phyloP scores from a whole-genome alignment of 208 protist species.

The Trypanosoma lewisi region DNA sequence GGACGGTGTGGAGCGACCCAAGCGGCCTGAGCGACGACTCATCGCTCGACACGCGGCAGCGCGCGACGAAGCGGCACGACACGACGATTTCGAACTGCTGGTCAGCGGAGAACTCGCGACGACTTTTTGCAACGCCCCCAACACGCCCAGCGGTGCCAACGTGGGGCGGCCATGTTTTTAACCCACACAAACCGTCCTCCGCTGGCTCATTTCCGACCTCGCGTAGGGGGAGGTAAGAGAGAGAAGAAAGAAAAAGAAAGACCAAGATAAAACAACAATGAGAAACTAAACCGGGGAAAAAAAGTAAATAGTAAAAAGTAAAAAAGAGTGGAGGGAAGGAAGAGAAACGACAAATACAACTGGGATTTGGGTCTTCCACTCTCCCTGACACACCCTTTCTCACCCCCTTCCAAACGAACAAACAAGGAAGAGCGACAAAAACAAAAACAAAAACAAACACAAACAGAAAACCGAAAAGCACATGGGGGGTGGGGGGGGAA shows the following conservation, averaged over 20 bases:
- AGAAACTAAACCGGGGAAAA: too few relatives aligned
- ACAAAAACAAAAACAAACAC: not conserved
- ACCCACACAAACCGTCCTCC: constrained; percentile 10
- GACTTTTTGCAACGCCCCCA: constrained; percentile 15
- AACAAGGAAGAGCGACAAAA: too few relatives aligned
- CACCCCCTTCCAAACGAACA: too few relatives aligned
- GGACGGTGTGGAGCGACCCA: constrained; percentile 30
- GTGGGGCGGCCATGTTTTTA: constrained; percentile 58
- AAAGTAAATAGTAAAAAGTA: not conserved
- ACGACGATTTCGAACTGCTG: constrained; percentile 9
- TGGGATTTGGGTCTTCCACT: too few relatives aligned
- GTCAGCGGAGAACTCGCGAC: constrained; percentile 11
- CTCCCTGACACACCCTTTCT: too few relatives aligned
- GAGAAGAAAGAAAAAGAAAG: not conserved
- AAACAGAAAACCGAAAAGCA: not conserved
- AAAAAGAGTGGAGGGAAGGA: not conserved
- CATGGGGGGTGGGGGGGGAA: too few relatives aligned
- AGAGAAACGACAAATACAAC: not conserved
- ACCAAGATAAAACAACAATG: not conserved
- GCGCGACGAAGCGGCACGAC: constrained; percentile 53
- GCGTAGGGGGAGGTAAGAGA: not conserved
- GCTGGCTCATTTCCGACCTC: not conserved
- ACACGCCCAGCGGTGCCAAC: constrained; percentile 25
- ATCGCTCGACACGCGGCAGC: constrained; percentile 66
- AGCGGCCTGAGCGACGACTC: constrained; percentile 39